Conservation (phyloP, 257 asterid genomes). For the Jaltomata sinuosa region DNA sequence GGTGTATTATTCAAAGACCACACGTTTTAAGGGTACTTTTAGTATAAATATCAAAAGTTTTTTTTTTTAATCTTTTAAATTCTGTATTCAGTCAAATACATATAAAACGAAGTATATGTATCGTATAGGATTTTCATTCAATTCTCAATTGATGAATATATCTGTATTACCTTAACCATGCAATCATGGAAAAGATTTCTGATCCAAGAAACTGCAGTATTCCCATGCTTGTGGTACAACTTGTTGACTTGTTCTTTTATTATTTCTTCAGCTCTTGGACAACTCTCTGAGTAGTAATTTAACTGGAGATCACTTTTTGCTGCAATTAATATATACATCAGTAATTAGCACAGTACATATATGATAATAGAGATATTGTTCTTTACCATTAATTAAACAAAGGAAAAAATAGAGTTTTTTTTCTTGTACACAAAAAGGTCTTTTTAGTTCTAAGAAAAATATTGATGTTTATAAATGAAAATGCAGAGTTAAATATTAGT, state of each 20-base stretch:
- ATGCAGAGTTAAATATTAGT: background rate
- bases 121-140: background rate
- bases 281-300: conserved; percentile 55
- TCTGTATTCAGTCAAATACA: background rate
- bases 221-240: conserved; percentile 46
- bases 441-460: no score
- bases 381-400: background rate
- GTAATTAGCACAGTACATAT: no score
- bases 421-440: no score
- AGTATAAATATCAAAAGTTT: background rate
- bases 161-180: conserved; percentile 44
- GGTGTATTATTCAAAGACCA: background rate
- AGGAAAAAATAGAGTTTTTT: no score
- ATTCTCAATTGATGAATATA: no score
- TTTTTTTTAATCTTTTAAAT: background rate
- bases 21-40: background rate
- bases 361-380: background rate
- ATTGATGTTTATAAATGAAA: no score
- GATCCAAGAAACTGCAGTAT: conserved; percentile 76
- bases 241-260: conserved; percentile 48
- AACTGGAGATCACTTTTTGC: conserved; percentile 38
- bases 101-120: background rate
- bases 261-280: conserved; percentile 70
- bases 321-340: background rate
- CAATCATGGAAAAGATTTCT: conserved; percentile 89